A percentile compares a stretch with the other conserved stretches of the same genome.
phyloP scores from a whole-genome alignment of 306 rosid genomes.

The Styphnolobium japonicum region DNA sequence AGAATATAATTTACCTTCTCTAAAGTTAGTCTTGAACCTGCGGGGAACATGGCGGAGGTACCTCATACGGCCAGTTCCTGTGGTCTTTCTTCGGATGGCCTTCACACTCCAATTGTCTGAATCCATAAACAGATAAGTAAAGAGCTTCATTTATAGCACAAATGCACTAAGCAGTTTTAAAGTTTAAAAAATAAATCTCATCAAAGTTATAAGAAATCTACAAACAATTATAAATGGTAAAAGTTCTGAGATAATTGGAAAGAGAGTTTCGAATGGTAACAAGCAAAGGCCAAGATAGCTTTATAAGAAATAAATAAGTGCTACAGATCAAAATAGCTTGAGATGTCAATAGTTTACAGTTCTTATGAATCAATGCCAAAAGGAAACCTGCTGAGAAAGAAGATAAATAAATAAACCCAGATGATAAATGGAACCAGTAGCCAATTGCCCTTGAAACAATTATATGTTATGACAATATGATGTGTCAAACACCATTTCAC shows the following conservation, averaged over 20 bases:
- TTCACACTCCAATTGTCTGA: slow-evolving; percentile 27
- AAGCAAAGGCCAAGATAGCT: neutral
- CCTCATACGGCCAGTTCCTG: slow-evolving; percentile 28
- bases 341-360: neutral
- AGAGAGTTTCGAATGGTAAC: neutral
- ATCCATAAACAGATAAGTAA: neutral
- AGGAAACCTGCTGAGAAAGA: neutral
- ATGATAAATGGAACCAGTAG: neutral
- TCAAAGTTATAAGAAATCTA: neutral
- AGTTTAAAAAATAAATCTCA: neutral
- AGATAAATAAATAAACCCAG: neutral
- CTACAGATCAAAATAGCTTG: neutral
- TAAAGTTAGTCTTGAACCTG: slow-evolving; percentile 22
- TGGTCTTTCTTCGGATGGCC: slow-evolving; percentile 26
- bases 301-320: neutral
- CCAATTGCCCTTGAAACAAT: neutral
- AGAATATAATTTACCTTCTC: neutral
- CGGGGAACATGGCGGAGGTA: slow-evolving; percentile 18
- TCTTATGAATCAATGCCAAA: neutral
- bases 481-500: too few relatives aligned
- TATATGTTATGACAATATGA: too few relatives aligned
- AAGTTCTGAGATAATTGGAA: neutral
- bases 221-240: neutral
- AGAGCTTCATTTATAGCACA: neutral
- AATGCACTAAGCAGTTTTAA: neutral